A percentile compares a stretch with the other conserved stretches of the same genome.
Evolutionary conservation across 1,284 basidiomycete species (phyloP).

Genomic region (Vanrija sp.): DNA sequence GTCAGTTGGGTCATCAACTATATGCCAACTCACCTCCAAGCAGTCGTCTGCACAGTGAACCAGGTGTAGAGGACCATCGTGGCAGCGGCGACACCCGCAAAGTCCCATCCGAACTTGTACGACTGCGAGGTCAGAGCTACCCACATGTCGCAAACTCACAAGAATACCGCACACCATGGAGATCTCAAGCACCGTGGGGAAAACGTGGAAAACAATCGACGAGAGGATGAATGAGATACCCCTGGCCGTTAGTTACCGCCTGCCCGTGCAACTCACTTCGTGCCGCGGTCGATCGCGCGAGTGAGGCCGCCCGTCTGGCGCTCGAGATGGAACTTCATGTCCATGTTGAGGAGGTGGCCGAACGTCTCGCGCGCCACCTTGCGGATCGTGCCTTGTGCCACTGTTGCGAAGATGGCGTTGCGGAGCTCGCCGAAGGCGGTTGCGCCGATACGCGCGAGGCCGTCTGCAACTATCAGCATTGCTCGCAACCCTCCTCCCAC

Average conservation of each 20-base stretch:
- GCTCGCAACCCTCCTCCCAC: no score
- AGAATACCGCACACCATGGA: conserved; percentile 95
- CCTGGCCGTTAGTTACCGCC: conserved; percentile 50
- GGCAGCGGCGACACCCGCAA: conserved; percentile 80
- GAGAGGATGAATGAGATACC: conserved; percentile 94
- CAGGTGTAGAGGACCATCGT: conserved; percentile 91
- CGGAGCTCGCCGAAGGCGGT: conserved; percentile 86
- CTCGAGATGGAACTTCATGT: conserved; percentile 87
- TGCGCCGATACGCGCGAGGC: conserved; percentile 81
- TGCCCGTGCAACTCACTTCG: conserved; percentile 62
- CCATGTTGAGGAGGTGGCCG: conserved; percentile 82
- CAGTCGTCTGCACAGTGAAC: conserved; percentile 94
- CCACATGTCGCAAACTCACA: conserved; percentile 52
- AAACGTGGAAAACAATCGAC: conserved; percentile 90
- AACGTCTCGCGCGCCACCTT: conserved; percentile 92
- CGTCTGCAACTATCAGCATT: conserved; percentile 58
- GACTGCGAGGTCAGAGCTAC: conserved; percentile 56
- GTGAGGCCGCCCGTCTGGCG: conserved; percentile 94
- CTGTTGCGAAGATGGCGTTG: conserved; percentile 94
- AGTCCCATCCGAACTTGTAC: conserved; percentile 96
- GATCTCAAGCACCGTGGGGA: conserved; percentile 93
- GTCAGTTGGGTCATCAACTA: background rate
- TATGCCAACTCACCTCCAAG: conserved; percentile 68
- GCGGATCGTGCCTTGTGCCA: conserved; percentile 89
- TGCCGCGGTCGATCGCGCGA: conserved; percentile 92